Base-by-base conservation (phyloP, 2,329 filamentous ascomycete genomes). In the Penicillium sp. region DNA sequence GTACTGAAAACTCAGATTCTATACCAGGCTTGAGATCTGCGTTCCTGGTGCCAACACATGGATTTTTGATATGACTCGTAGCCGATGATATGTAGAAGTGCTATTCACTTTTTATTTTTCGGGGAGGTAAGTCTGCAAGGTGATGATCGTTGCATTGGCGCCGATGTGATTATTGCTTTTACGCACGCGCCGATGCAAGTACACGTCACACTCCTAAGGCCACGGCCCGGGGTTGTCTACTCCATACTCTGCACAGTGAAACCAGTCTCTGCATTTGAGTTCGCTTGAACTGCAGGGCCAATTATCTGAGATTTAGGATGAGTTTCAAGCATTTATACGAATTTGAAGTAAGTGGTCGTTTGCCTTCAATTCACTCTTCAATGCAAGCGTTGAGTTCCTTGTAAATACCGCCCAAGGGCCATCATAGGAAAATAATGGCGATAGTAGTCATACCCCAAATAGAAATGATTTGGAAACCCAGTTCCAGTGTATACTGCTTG, bases 341-440 rank as follows among this genome's bases (percentile, higher is more conserved):
- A 35, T 6, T 8, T 35, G 31, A 35, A 35, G 16, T n/a, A n/a
- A n/a, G n/a, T n/a, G 14, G 4, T 35, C 31, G 11, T 16, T 35
- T 35, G 31, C 16, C 5, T 16, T 35, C 31, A 11, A 35, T 8
- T 3, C 14, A 7, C 14, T 14, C 14, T 35, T 35, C 31, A 35
- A 5, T 16, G 16, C 31, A 35, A 35, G 31, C 31, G 14, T 16
- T 14, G 31, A 16, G 31, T 35, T 16, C 31, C 31, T 16, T 35
- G 43, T 3, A 53, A 2, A 54, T 67, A 68, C 28, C 63, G 35
- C 1, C 62, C 61, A 25, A 69, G 55, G 10, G 67, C 64, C 64
- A 68, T 67, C 54, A 69, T 61, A 7, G 67, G 66, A 25, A 68
- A 69, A 45, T 67, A 67, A 53, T 69, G 67, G 5, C 37, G 49